A percentile compares a stretch with the other conserved stretches of the same genome.
Conservation (phyloP, 2,329 filamentous ascomycete species). For the Lanzia echinophila region DNA sequence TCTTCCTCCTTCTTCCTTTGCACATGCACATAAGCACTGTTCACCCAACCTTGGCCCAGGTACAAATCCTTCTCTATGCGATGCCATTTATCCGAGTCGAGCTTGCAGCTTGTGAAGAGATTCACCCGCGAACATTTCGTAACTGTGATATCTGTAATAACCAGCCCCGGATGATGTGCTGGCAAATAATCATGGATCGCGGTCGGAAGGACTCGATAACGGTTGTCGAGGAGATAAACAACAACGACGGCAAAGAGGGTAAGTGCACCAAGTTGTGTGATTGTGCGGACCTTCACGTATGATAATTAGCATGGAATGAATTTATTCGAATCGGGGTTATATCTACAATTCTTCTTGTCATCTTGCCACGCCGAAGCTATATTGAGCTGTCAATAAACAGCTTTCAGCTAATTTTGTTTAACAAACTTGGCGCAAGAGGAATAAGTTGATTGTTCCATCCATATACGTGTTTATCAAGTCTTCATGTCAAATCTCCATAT, state of each 20-base stretch:
- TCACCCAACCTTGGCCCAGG: constrained; percentile 56
- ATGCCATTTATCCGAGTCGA: constrained; percentile 54
- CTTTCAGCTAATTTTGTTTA: constrained; percentile 9
- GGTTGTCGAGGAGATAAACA: constrained; percentile 59
- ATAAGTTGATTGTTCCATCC: constrained; percentile 11
- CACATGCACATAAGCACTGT: constrained; percentile 60
- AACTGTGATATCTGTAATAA: constrained; percentile 65
- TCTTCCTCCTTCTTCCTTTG: constrained; percentile 66
- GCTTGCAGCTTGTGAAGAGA: constrained; percentile 50
- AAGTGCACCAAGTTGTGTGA: constrained; percentile 27
- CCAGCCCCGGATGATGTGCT: constrained; percentile 59
- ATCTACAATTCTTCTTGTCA: constrained; percentile 32
- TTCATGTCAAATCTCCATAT: constrained; percentile 2
- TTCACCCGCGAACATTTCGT: constrained; percentile 58
- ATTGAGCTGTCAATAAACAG: constrained; percentile 7
- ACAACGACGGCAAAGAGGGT: constrained; percentile 47
- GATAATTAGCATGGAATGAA: constrained; percentile 5
- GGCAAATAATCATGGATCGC: constrained; percentile 64
- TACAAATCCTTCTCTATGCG: constrained; percentile 67
- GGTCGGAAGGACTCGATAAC: constrained; percentile 60
- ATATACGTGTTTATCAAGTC: not conserved
- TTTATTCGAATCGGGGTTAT: not conserved
- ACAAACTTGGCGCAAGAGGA: constrained; percentile 7
- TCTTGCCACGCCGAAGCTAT: constrained; percentile 15
- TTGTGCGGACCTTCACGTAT: constrained; percentile 38